A percentile compares a stretch with the other conserved stretches of the same genome.
Evolutionary conservation across 345 rosid species (phyloP).

Genomic region (Cochlearia excelsa): DNA sequence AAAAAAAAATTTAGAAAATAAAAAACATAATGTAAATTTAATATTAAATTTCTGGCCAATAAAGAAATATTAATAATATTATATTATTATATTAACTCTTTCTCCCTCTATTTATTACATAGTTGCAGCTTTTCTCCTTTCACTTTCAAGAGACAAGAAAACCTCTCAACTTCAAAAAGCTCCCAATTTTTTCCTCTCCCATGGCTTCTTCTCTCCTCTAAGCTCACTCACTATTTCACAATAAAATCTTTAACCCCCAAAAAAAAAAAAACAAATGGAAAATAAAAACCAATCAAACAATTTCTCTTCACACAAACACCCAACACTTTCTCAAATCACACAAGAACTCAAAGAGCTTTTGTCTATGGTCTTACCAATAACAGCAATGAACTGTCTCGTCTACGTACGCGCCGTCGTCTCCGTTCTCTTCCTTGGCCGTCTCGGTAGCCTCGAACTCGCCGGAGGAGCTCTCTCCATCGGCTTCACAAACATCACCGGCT

Average conservation of each 20-base stretch:
- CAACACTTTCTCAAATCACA: constrained; percentile 58
- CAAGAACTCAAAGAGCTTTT: constrained; percentile 82
- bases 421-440: constrained; percentile 80
- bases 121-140: constrained; percentile 31
- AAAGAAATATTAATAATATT: no score
- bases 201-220: constrained; percentile 16
- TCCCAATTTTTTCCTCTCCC: not conserved
- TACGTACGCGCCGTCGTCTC: constrained; percentile 78
- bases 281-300: constrained; percentile 43
- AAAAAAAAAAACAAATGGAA: constrained; percentile 35
- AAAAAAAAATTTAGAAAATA: no score
- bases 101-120: constrained; percentile 24
- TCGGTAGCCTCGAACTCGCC: constrained; percentile 90
- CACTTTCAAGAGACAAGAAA: constrained; percentile 33
- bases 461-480: constrained; percentile 97
- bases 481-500: constrained; percentile 95
- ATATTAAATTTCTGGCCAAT: no score
- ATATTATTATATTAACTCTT: not conserved
- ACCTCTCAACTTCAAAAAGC: constrained; percentile 19
- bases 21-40: no score
- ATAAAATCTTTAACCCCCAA: no score
- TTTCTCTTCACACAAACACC: constrained; percentile 43
- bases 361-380: constrained; percentile 87
- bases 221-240: not conserved
- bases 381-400: constrained; percentile 81